Percentiles rank a stretch among this genome's conserved stretches.
These are phyloP conservation scores for Neurospora africana DNA, from an alignment of 495 filamentous ascomycete species.

Conservation along the genomic window DNA sequence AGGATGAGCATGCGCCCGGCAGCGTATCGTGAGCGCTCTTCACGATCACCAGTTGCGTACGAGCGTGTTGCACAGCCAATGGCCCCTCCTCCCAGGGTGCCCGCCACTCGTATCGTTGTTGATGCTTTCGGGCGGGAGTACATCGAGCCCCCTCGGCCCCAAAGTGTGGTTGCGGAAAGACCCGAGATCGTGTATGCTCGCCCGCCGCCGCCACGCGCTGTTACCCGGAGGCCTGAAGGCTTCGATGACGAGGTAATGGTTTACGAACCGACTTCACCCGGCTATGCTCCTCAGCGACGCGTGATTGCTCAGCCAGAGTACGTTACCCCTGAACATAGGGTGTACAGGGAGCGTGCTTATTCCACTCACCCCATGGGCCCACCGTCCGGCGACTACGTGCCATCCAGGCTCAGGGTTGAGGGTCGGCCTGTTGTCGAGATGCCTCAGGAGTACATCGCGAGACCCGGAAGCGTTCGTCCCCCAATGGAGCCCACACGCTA, in stretches of 20 bases:
- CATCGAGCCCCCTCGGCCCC: constrained; percentile 45
- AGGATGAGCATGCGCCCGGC: constrained; percentile 36
- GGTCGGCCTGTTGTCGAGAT: constrained; percentile 24
- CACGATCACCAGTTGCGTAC: constrained; percentile 42
- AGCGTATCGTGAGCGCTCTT: constrained; percentile 44
- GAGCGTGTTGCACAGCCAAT: constrained; percentile 39
- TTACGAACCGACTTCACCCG: constrained; percentile 30
- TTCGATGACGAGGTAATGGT: constrained; percentile 37
- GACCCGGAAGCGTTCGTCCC: constrained; percentile 49
- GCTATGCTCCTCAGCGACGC: constrained; percentile 33
- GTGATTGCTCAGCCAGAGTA: constrained; percentile 46
- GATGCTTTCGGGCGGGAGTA: constrained; percentile 65
- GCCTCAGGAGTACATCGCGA: constrained; percentile 43
- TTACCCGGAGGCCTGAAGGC: constrained; percentile 40
- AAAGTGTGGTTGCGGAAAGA: constrained; percentile 31
- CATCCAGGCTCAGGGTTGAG: constrained; percentile 25
- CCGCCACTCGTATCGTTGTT: constrained; percentile 50
- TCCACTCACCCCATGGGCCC: constrained; percentile 28
- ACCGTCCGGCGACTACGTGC: constrained; percentile 34
- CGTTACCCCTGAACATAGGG: constrained; percentile 29
- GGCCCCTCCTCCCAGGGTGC: constrained; percentile 44
- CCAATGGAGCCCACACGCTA: constrained; percentile 8
- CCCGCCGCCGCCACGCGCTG: constrained; percentile 29
- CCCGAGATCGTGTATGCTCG: constrained; percentile 39
- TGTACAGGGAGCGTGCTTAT: constrained; percentile 43